Percentiles rank a stretch among this genome's conserved stretches.
Conservation (phyloP, 2,329 filamentous ascomycete genomes). For the Alternaria metachromatica region DNA sequence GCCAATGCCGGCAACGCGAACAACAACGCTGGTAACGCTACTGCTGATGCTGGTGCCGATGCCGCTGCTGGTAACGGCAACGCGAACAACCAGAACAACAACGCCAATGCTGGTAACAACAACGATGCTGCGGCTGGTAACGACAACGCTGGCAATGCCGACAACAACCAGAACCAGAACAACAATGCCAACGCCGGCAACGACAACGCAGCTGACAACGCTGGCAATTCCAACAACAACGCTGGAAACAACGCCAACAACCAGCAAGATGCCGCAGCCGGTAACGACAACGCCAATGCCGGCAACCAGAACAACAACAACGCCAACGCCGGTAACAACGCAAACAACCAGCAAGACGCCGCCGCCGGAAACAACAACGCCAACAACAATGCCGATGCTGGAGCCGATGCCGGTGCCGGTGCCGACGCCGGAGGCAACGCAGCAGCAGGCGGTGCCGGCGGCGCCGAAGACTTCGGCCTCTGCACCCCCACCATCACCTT, state of each 20-base stretch:
- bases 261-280: not conserved
- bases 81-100: conserved; percentile 6
- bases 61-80: conserved; percentile 14
- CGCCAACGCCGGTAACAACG: conserved; percentile 14
- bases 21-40: conserved; percentile 14
- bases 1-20: conserved; percentile 17
- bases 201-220: not conserved
- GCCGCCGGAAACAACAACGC: conserved; percentile 19
- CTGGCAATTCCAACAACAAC: not conserved
- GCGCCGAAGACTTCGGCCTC: conserved; percentile 44
- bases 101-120: conserved; percentile 9
- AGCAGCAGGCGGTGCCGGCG: conserved; percentile 18
- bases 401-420: conserved; percentile 10
- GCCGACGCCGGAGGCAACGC: conserved; percentile 5
- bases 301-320: conserved; percentile 16
- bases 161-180: not conserved
- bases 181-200: not conserved
- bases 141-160: not conserved
- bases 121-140: conserved; percentile 2
- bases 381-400: not conserved
- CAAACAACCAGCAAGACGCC: conserved; percentile 18
- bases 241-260: conserved; percentile 3
- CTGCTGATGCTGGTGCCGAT: conserved; percentile 21
- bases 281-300: not conserved
- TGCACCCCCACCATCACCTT: conserved; percentile 65